Evolutionary conservation across 164 flowering plant genomes (phyloP).

Genomic region (Houttuynia cordata): DNA sequence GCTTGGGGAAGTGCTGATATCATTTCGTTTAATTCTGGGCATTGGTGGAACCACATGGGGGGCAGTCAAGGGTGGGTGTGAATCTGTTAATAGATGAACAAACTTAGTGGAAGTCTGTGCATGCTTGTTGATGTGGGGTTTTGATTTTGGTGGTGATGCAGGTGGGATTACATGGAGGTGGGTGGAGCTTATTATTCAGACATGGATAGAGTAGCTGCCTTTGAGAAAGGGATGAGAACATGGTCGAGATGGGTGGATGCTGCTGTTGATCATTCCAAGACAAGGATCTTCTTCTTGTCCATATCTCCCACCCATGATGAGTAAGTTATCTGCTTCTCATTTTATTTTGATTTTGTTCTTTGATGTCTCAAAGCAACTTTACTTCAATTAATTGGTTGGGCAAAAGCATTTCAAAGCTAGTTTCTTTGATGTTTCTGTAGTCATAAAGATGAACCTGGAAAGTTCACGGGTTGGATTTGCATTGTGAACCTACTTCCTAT

Average conservation of each 20-base stretch:
- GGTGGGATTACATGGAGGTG: conserved; percentile 78
- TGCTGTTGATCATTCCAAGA: conserved; percentile 39
- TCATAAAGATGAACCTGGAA: too few species aligned
- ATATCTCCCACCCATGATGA: conserved; percentile 85
- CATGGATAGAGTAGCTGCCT: conserved; percentile 66
- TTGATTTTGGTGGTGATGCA: conserved; percentile 10
- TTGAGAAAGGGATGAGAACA: conserved; percentile 62
- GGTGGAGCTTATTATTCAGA: conserved; percentile 49
- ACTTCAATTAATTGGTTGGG: too few species aligned
- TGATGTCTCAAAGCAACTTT: too few species aligned
- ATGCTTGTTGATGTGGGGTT: background rate
- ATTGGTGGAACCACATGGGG: conserved; percentile 66
- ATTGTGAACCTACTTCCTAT: too few species aligned
- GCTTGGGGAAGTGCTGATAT: conserved; percentile 44
- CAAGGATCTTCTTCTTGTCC: conserved; percentile 62
- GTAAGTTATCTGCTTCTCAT: conserved; percentile 26
- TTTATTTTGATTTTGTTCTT: background rate
- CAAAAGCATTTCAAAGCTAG: too few species aligned
- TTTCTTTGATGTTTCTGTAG: too few species aligned
- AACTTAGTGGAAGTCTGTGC: background rate
- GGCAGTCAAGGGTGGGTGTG: conserved; percentile 32
- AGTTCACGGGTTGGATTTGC: too few species aligned
- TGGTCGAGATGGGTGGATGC: conserved; percentile 81
- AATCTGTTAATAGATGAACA: background rate
- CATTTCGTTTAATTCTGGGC: conserved; percentile 57